These are phyloP conservation scores for Starmerella stellata DNA, from an alignment of 805 yeast species.

Conservation along the genomic window DNA sequence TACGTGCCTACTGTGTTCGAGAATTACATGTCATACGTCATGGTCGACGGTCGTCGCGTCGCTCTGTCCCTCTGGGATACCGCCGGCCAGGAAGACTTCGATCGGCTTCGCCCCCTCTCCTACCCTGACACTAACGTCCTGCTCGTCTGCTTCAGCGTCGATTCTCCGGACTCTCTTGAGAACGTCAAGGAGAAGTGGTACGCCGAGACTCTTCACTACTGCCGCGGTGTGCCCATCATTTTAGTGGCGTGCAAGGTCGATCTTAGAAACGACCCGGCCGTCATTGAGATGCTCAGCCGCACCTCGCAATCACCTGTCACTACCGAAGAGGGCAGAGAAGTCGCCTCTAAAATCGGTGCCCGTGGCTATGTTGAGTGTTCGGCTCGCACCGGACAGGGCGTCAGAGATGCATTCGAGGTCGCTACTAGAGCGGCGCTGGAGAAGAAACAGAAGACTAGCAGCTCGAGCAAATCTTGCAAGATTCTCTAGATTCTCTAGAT, in stretches of 20 bases:
- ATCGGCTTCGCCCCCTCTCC: conserved; percentile 74
- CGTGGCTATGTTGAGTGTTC: conserved; percentile 77
- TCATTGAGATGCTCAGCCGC: conserved; percentile 55
- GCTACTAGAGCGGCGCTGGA: conserved; percentile 76
- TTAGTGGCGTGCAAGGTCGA: conserved; percentile 85
- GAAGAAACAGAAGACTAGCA: conserved; percentile 16
- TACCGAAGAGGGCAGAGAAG: conserved; percentile 64
- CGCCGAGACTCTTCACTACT: conserved; percentile 80
- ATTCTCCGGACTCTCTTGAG: conserved; percentile 78
- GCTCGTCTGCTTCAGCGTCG: conserved; percentile 77
- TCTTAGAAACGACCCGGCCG: conserved; percentile 63
- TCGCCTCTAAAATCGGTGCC: conserved; percentile 81
- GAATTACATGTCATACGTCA: conserved; percentile 94
- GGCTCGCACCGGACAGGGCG: conserved; percentile 72
- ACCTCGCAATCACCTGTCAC: conserved; percentile 68
- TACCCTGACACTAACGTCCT: conserved; percentile 88
- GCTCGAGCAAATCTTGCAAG: conserved; percentile 12
- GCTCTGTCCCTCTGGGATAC: conserved; percentile 96
- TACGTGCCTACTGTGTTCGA: conserved; percentile 94
- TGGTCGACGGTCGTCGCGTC: conserved; percentile 75
- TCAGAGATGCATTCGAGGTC: conserved; percentile 77
- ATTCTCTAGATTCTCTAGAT: conserved; percentile 11
- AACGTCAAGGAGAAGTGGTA: conserved; percentile 94
- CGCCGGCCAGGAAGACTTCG: conserved; percentile 96
- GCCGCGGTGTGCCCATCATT: conserved; percentile 84